Base-by-base conservation (phyloP, 2,329 filamentous ascomycete genomes). In the Tolypocladium ovalisporum region DNA sequence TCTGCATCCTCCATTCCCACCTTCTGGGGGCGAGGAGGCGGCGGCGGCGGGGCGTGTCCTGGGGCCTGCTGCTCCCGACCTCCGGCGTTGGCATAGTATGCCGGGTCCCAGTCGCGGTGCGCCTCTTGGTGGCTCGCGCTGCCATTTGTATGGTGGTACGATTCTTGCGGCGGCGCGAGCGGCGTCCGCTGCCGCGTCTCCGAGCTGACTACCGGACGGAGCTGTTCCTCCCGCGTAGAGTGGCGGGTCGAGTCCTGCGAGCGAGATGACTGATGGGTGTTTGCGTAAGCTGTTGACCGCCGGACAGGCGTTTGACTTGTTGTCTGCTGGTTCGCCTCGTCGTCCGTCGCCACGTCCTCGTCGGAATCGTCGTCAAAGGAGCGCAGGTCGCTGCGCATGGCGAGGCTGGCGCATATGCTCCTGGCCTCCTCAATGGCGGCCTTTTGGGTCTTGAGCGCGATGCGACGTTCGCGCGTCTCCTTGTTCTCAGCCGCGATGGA, bases 401-500 rank as follows among this genome's bases (percentile, higher is more conserved):
- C 78, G 19, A 80, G 68, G 57, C 71, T 73, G 47, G 77, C 76
- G 60, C 78, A 80, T 27, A 79, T 74, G 54, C 73, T 74, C 55
- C 74, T 73, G 34, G 77, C 77, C 60, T 80, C 77, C 47, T 79
- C 76, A 54, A 80, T 79, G 1, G 77, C 76, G 60, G 72, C 70
- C 70, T 77, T 79, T 64, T 79, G 77, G 22, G 66, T 63, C 67
- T 77, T 78, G 56, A 80, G 71, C 0, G 74, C 69, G 60, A 75
- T 68, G 55, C 78, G 73, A n/a, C 76, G 69, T 35, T 80, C 77
- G 5, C 78, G 70, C 0, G 77, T 79, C 67, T 79, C 76, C 70
- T 78, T 79, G 64, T 79, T 79, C 68, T 80, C 78, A 1, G 77
- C 76, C 0, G 77, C 77, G 54, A 80, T 80, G 36, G 73, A 75